Conservation (phyloP, 441 rosid genomes). For the Codiaeum variegatum region DNA sequence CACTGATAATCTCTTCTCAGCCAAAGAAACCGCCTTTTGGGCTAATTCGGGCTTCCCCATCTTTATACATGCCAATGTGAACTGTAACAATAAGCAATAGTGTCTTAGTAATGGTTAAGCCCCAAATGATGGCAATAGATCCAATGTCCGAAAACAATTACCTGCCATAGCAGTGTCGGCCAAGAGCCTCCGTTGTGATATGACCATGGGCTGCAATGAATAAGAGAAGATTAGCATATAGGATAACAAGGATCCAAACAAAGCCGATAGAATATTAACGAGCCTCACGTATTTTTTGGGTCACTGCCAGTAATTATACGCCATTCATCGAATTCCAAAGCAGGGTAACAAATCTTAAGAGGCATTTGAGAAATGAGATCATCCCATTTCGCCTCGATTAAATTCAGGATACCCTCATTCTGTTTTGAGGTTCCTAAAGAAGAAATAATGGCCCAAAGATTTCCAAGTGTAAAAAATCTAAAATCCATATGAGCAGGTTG, state of each 20-base stretch:
- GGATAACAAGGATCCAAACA: neutral
- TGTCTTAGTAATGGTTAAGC: neutral
- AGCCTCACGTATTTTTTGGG: conserved; percentile 86
- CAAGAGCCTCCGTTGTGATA: conserved; percentile 96
- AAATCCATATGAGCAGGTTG: conserved; percentile 98
- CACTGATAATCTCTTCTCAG: conserved; percentile 35
- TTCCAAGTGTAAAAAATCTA: conserved; percentile 89
- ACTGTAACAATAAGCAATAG: conserved; percentile 27
- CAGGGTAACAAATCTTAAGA: conserved; percentile 84
- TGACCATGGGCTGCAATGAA: conserved; percentile 79
- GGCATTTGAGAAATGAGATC: conserved; percentile 86
- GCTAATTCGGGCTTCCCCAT: conserved; percentile 44
- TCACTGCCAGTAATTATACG: conserved; percentile 85
- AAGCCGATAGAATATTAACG: neutral
- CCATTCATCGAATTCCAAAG: conserved; percentile 83
- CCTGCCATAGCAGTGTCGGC: conserved; percentile 82
- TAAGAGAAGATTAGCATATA: conserved; percentile 7
- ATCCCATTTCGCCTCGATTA: conserved; percentile 84
- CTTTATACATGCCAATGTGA: conserved; percentile 51
- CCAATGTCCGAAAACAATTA: neutral
- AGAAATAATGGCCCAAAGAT: conserved; percentile 74
- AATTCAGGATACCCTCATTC: conserved; percentile 59
- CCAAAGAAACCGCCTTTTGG: conserved; percentile 36
- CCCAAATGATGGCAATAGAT: neutral
- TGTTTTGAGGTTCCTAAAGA: conserved; percentile 71